Evolutionary conservation across 495 filamentous ascomycete genomes (phyloP), one percentile per base, ranked within the genome.

Genomic region (Aspergillus cavernicola): DNA sequence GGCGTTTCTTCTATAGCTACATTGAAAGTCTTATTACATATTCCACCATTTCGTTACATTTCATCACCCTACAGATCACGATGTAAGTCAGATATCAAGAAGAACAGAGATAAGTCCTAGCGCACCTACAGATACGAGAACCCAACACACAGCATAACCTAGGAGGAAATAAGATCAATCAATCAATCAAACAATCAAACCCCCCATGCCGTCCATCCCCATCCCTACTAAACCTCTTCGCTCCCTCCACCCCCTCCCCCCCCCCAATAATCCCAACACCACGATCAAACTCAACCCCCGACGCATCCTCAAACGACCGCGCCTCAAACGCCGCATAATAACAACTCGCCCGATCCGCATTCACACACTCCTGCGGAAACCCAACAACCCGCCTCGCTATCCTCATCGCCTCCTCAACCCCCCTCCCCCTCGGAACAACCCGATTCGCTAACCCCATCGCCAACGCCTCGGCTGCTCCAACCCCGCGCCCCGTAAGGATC

Each of bases 361-460:
- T 76, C 62, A 79, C 65, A 49, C 74, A 78, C 10, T 49, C 44
- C 53, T 78, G 65, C 33, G 77, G 77, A 38, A 79, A 80, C 6
- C 35, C 43, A 4, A 76, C 38, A 35, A 80, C 56, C 58, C 72
- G 63, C 28, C 56, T 52, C 11, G 77, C 76, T 37, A 80, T 63
- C 18, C 54, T 54, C 23, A 62, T 61, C 3, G 76, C 74, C 37
- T 73, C 70, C 37, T 75, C 68, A 4, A 79, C 33, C 22, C 68
- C 70, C 53, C 71, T 65, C 11, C 74, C 76, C 50, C 73, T 72
- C 4, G 67, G 59, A 13, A 79, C 74, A 3, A 79, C 69, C 1
- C 76, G 66, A 58, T 71, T 79, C 26, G 69, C 77, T 6, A 79
- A 61, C 2, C 76, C 76, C 68, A 79, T 78, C 3, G 44, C 16